phyloP scores from a whole-genome alignment of 257 asterid genomes.

The Fraxinus quadrangulata region DNA sequence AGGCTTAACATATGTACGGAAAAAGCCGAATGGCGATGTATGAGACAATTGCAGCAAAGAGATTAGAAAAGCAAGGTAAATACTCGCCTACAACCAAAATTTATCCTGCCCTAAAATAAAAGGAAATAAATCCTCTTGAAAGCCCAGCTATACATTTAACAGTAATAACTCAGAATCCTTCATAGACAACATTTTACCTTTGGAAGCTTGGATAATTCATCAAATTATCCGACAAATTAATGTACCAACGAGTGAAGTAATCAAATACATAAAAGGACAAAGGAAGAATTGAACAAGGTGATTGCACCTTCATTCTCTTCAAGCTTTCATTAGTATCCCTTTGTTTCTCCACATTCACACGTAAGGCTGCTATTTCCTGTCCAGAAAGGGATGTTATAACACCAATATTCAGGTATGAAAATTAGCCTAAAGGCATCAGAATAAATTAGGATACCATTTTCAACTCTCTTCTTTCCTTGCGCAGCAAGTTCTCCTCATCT shows the following conservation, averaged over 20 bases:
- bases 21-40: background rate
- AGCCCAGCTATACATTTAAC: background rate
- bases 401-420: constrained; percentile 8
- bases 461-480: constrained; percentile 61
- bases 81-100: background rate
- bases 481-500: constrained; percentile 53
- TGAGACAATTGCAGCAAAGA: background rate
- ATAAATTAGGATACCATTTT: constrained; percentile 51
- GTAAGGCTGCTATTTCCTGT: constrained; percentile 51
- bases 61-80: background rate
- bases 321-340: constrained; percentile 50
- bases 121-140: background rate
- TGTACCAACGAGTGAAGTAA: background rate
- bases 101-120: background rate
- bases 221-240: background rate
- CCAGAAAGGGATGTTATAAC: background rate
- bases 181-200: background rate
- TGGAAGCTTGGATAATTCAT: background rate
- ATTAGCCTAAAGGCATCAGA: background rate
- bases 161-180: background rate
- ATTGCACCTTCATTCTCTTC: constrained; percentile 67
- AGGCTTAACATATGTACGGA: background rate
- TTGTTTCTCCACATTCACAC: constrained; percentile 52
- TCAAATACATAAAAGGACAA: background rate
- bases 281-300: constrained; percentile 4